Percentiles rank a stretch among this genome's conserved stretches.
Evolutionary conservation across 1,284 basidiomycete species (phyloP).

Genomic region (Cutaneotrichosporon arboriforme): DNA sequence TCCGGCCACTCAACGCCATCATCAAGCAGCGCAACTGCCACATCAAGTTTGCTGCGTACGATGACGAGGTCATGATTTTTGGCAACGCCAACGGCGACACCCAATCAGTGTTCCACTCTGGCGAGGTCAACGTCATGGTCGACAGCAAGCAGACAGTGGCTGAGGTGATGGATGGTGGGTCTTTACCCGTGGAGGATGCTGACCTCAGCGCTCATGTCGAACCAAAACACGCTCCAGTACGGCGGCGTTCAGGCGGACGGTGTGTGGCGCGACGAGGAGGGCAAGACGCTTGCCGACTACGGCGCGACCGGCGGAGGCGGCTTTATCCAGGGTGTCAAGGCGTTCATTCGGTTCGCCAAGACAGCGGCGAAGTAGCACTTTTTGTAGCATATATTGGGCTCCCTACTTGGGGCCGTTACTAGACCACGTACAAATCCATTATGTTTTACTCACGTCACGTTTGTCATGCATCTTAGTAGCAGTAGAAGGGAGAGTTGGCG

Average conservation of each 20-base stretch:
- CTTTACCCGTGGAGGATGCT: not conserved
- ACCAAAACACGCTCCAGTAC: constrained; percentile 66
- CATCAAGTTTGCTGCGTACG: constrained; percentile 68
- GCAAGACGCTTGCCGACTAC: constrained; percentile 48
- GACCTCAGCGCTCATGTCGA: constrained; percentile 54
- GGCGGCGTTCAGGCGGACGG: constrained; percentile 62
- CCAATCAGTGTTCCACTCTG: constrained; percentile 73
- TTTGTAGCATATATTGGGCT: not conserved
- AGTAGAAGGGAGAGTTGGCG: too few species aligned
- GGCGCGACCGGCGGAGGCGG: constrained; percentile 40
- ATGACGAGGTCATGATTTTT: constrained; percentile 63
- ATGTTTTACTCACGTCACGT: not conserved
- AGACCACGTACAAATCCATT: not conserved
- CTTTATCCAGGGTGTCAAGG: constrained; percentile 40
- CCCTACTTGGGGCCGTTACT: not conserved
- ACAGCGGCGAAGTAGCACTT: constrained; percentile 20
- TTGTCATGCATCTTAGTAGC: too few species aligned
- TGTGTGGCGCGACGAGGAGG: constrained; percentile 60
- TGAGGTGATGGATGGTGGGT: constrained; percentile 57
- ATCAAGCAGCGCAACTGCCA: constrained; percentile 72
- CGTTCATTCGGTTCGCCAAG: constrained; percentile 38
- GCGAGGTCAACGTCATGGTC: constrained; percentile 71
- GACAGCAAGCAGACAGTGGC: constrained; percentile 58
- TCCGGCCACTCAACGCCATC: constrained; percentile 63
- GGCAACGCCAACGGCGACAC: constrained; percentile 55